Percentiles rank a stretch among this genome's conserved stretches.
phyloP scores from a whole-genome alignment of 2,329 filamentous ascomycete genomes.

The Fusarium buharicum region DNA sequence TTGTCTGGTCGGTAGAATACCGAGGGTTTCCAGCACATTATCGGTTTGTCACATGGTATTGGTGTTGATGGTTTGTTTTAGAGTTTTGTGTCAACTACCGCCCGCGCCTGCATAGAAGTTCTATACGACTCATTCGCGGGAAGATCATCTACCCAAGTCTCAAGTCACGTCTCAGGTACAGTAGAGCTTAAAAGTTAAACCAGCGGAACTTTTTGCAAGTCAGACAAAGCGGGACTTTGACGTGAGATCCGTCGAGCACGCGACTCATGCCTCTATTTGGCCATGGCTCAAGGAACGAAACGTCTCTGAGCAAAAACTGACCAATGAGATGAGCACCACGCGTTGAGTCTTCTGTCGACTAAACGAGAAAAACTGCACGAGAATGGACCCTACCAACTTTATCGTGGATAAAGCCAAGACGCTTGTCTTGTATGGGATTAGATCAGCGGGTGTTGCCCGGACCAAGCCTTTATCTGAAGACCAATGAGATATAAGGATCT shows the following conservation, averaged over 20 bases:
- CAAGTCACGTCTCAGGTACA: too few relatives aligned
- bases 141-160: too few relatives aligned
- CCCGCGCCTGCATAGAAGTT: too few relatives aligned
- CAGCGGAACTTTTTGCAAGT: too few relatives aligned
- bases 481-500: constrained; percentile 19
- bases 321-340: constrained; percentile 30
- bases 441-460: constrained; percentile 22
- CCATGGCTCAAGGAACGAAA: constrained; percentile 8
- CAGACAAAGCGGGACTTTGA: too few relatives aligned
- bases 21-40: too few relatives aligned
- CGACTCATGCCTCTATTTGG: constrained; percentile 36
- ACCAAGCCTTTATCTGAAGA: neutral
- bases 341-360: constrained; percentile 21
- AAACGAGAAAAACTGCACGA: constrained; percentile 17
- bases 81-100: too few relatives aligned
- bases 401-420: constrained; percentile 38
- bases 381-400: constrained; percentile 34
- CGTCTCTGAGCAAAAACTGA: neutral
- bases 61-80: too few relatives aligned
- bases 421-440: constrained; percentile 17
- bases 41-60: too few relatives aligned
- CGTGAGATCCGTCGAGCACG: constrained; percentile 15
- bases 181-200: too few relatives aligned
- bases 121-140: too few relatives aligned
- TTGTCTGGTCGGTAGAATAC: too few relatives aligned